These are phyloP conservation scores for Cantharellus cinnabarinus DNA, from an alignment of 768 basidiomycete genomes.

Conservation along the genomic window DNA sequence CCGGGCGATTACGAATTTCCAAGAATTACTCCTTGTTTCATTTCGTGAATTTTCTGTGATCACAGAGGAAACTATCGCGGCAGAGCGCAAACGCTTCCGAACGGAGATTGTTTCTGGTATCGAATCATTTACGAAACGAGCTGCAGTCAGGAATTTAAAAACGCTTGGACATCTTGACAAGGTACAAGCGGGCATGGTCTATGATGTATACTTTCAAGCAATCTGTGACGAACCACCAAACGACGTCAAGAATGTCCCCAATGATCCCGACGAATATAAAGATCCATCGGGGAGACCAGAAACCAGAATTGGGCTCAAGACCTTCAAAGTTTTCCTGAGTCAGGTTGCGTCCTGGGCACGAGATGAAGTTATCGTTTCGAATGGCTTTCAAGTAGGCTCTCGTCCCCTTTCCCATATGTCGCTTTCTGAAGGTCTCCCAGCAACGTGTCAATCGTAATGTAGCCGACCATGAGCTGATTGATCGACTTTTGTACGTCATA, in stretches of 20 bases:
- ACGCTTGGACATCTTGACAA: conserved; percentile 64
- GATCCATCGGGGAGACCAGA: conserved; percentile 58
- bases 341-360: conserved; percentile 92
- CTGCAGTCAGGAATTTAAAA: conserved; percentile 72
- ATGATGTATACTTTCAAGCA: conserved; percentile 46
- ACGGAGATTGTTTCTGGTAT: conserved; percentile 82
- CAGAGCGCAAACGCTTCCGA: conserved; percentile 70
- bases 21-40: conserved; percentile 86
- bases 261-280: neutral
- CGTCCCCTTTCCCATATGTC: neutral
- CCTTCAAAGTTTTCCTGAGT: conserved; percentile 77
- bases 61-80: conserved; percentile 79
- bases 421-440: conserved; percentile 20
- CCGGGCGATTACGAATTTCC: conserved; percentile 90
- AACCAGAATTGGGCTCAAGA: conserved; percentile 66
- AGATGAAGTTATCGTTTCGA: conserved; percentile 77
- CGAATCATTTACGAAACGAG: conserved; percentile 83
- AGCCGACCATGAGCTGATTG: conserved; percentile 93
- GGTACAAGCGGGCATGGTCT: conserved; percentile 74
- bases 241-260: neutral
- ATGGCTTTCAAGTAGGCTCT: conserved; percentile 59
- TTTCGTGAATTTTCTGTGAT: conserved; percentile 96
- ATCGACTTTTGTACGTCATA: conserved; percentile 43
- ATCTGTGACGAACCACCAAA: conserved; percentile 44
- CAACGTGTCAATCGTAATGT: conserved; percentile 73